phyloP scores from a whole-genome alignment of 805 yeast genomes.

The Candida loeiensis region DNA sequence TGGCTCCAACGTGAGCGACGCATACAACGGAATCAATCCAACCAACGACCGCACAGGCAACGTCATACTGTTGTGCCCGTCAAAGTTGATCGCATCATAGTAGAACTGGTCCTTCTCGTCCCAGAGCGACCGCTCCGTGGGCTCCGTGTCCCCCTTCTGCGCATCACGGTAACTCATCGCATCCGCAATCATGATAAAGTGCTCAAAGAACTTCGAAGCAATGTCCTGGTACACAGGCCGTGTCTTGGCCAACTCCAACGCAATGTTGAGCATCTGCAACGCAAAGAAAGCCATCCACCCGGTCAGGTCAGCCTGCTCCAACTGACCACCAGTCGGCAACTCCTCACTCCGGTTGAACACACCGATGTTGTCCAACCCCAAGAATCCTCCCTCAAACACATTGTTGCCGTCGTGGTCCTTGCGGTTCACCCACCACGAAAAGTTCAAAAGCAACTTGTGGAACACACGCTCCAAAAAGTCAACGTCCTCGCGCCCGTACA shows the following conservation, averaged over 20 bases:
- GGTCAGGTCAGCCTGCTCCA: conserved; percentile 93
- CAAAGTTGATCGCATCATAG: conserved; percentile 88
- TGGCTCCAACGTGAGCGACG: conserved; percentile 84
- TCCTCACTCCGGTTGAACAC: conserved; percentile 91
- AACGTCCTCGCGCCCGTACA: conserved; percentile 77
- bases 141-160: conserved; percentile 36
- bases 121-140: conserved; percentile 59
- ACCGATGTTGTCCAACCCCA: conserved; percentile 91
- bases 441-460: conserved; percentile 83
- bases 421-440: conserved; percentile 97
- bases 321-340: conserved; percentile 83
- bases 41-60: conserved; percentile 86
- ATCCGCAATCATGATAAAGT: conserved; percentile 85
- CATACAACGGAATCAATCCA: conserved; percentile 88
- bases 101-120: conserved; percentile 85
- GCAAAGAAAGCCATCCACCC: conserved; percentile 98
- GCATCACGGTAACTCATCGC: conserved; percentile 75
- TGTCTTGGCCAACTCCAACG: conserved; percentile 82
- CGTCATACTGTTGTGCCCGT: conserved; percentile 58
- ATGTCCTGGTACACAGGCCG: conserved; percentile 87
- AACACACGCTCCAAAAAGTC: conserved; percentile 87
- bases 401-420: conserved; percentile 84
- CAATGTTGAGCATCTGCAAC: conserved; percentile 87
- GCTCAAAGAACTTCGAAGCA: conserved; percentile 93
- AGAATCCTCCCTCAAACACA: conserved; percentile 90